A percentile compares a stretch with the other conserved stretches of the same genome.
Evolutionary conservation across 2,329 filamentous ascomycete species (phyloP).

Genomic region (Fusarium palustre): DNA sequence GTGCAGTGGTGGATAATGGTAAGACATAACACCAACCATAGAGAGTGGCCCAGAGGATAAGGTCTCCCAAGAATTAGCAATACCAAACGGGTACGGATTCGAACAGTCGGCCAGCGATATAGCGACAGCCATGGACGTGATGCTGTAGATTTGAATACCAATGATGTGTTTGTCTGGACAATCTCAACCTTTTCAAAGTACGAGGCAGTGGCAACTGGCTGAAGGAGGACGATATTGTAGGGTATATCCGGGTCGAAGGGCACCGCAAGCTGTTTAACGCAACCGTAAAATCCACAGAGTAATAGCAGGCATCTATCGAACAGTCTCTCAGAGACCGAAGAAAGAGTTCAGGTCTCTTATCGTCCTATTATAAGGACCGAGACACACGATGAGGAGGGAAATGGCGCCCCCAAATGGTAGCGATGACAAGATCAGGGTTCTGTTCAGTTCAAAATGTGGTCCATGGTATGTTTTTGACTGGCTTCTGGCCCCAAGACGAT

Average conservation of each 20-base stretch:
- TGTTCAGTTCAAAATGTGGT: conserved; percentile 36
- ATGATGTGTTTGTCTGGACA: conserved; percentile 3
- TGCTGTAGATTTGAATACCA: background rate
- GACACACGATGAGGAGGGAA: background rate
- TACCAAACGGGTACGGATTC: conserved; percentile 23
- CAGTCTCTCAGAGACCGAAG: background rate
- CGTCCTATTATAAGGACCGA: background rate
- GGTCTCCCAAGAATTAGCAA: conserved; percentile 23
- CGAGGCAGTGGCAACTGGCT: conserved; percentile 1
- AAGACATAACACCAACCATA: conserved; percentile 56
- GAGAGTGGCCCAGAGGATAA: conserved; percentile 18
- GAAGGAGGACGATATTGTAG: conserved; percentile 12
- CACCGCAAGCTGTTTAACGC: conserved; percentile 6
- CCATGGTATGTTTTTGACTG: conserved; percentile 43
- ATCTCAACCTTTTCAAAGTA: conserved; percentile 8
- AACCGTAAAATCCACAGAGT: conserved; percentile 8
- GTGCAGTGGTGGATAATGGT: conserved; percentile 61
- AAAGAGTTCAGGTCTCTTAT: background rate
- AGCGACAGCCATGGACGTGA: conserved; percentile 39
- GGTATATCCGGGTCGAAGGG: conserved; percentile 12
- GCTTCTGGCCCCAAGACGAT: conserved; percentile 40
- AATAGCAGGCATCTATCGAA: conserved; percentile 19
- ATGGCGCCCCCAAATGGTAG: conserved; percentile 8
- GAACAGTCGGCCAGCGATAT: conserved; percentile 24
- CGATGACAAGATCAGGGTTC: conserved; percentile 17